Evolutionary conservation across 441 rosid species (phyloP), one percentile per base, ranked within the genome.

Genomic region (Viola pubescens): DNA sequence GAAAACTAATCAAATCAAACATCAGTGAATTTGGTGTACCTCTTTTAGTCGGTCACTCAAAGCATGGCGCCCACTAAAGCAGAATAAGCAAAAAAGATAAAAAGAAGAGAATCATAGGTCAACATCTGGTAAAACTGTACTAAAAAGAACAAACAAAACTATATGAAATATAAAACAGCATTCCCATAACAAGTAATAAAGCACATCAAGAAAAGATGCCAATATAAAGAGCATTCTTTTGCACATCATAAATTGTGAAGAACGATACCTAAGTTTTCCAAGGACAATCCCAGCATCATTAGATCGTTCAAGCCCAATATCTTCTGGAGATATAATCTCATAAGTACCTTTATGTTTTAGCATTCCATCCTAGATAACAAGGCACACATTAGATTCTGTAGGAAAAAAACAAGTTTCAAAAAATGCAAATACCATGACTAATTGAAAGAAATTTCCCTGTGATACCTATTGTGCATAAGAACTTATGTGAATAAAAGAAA

Each of bases 251-350:
- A 4, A 56, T 2, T 38, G 40, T 47, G 12, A 59, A 55, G 49
- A 64, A 48, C 37, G 39, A 53, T 75, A 86, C 97, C 98, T 90
- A 53, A 88, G 90, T 75, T 90, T 94, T 62, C 97, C 99, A 60
- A 90, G 94, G 70, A 94, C 99, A 73, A 90, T 90, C 50, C 97
- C 96, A 54, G 94, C 97, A 56, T 85, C 87, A 66, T 86, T 83
- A 59, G 94, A 66, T 63, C 95, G 74, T 64, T 94, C 95, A 59
- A 88, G 96, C 44, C 99, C 99, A 46, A 94, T 86, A 75, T 88
- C 97, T 53, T 89, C 96, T 0, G 95, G 97, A 59, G 82, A 77
- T 19, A 90, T 86, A 62, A 94, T 88, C 77, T 88, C 97, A 85
- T 94, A 94, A 1, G 97, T 94, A 40, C 89, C 77, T 79, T 86